Conservation (phyloP, 2,329 filamentous ascomycete species). For the Trichoderma sp. region DNA sequence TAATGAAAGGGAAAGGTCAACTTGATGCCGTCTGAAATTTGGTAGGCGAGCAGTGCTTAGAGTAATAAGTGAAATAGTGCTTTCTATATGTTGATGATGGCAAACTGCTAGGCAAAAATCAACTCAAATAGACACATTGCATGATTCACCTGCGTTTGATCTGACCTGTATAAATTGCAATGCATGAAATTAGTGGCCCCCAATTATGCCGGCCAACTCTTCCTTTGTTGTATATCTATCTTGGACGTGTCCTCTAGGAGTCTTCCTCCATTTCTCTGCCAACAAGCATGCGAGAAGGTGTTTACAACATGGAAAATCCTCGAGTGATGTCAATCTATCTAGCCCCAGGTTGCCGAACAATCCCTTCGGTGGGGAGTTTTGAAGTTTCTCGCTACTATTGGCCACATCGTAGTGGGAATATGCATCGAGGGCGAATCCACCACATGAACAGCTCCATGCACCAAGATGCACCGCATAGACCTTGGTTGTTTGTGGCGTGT, state of each 20-base stretch:
- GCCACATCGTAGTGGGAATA: constrained; percentile 44
- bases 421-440: constrained; percentile 73
- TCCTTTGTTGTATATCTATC: constrained; percentile 55
- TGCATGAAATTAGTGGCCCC: constrained; percentile 33
- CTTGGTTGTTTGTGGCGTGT: constrained; percentile 22
- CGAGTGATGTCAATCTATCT: constrained; percentile 33
- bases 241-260: constrained; percentile 58
- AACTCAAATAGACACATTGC: background rate
- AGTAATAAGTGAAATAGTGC: background rate
- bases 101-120: background rate
- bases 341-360: constrained; percentile 52
- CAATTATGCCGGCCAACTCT: constrained; percentile 71
- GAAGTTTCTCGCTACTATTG: background rate
- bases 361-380: background rate
- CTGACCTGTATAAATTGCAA: background rate
- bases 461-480: constrained; percentile 69
- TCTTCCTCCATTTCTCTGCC: constrained; percentile 59
- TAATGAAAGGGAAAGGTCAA: constrained; percentile 20
- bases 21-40: background rate
- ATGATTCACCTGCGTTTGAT: background rate
- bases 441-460: constrained; percentile 89
- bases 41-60: background rate
- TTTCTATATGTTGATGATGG: constrained; percentile 17
- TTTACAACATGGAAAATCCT: constrained; percentile 68
- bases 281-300: constrained; percentile 84